Percentiles rank a stretch among this genome's conserved stretches.
phyloP scores from a whole-genome alignment of 2,329 filamentous ascomycete species.

The Aspergillus amoenus region DNA sequence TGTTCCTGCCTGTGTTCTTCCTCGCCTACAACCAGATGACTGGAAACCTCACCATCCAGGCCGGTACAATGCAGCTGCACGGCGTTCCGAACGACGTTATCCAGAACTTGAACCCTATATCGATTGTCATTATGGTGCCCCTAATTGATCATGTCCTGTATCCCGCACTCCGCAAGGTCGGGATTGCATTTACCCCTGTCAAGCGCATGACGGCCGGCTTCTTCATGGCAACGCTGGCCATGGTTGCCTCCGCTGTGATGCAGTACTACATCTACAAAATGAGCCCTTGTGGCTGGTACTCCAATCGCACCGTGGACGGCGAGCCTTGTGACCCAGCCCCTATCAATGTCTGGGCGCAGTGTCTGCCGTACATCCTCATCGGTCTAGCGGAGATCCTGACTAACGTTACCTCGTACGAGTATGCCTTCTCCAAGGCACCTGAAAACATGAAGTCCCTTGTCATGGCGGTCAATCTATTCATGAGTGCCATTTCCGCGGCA shows the following conservation, averaged over 20 bases:
- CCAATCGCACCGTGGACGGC: slow-evolving; percentile 52
- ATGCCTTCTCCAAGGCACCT: slow-evolving; percentile 75
- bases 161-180: slow-evolving; percentile 47
- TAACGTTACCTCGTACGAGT: slow-evolving; percentile 66
- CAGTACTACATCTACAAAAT: slow-evolving; percentile 58
- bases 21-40: slow-evolving; percentile 56
- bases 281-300: slow-evolving; percentile 58
- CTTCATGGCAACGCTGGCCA: slow-evolving; percentile 46
- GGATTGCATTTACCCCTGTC: slow-evolving; percentile 53
- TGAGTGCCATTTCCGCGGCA: slow-evolving; percentile 67
- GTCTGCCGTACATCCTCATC: slow-evolving; percentile 52
- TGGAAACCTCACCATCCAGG: slow-evolving; percentile 57
- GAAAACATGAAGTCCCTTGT: slow-evolving; percentile 80
- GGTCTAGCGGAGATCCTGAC: slow-evolving; percentile 60
- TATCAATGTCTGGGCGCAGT: slow-evolving; percentile 64
- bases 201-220: slow-evolving; percentile 56
- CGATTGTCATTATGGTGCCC: slow-evolving; percentile 56
- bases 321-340: slow-evolving; percentile 43
- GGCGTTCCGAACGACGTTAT: slow-evolving; percentile 58
- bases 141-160: slow-evolving; percentile 55
- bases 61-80: slow-evolving; percentile 52
- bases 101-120: slow-evolving; percentile 55
- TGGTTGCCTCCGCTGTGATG: slow-evolving; percentile 51
- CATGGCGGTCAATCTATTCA: slow-evolving; percentile 66
- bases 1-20: slow-evolving; percentile 54